Percentiles rank a stretch among this genome's conserved stretches.
Evolutionary conservation across 2,329 filamentous ascomycete genomes (phyloP).

Genomic region (Colletotrichum sp.): DNA sequence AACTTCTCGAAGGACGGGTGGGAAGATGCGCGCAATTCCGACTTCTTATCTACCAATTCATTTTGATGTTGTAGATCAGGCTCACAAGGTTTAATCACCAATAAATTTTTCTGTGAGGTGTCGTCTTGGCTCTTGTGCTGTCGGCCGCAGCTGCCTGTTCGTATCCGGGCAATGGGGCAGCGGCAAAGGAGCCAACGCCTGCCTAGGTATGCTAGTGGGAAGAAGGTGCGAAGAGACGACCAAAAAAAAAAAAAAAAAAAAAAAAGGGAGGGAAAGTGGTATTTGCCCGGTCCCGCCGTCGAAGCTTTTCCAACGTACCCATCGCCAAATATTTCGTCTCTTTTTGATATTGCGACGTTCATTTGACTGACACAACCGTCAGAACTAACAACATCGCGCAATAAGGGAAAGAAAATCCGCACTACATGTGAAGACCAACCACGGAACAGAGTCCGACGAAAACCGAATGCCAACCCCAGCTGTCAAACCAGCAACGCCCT

Average conservation of each 20-base stretch:
- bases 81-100: not conserved
- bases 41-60: not conserved
- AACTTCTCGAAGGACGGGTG: not conserved
- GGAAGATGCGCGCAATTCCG: not conserved
- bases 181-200: not conserved
- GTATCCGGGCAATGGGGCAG: slow-evolving; percentile 3
- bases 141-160: not conserved
- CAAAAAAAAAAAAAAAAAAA: not conserved
- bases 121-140: not conserved
- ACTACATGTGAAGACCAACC: not conserved
- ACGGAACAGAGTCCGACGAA: not conserved
- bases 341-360: not conserved
- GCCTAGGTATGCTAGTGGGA: not conserved
- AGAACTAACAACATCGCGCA: not conserved
- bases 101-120: not conserved
- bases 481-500: not conserved
- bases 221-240: not conserved
- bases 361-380: not conserved
- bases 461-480: not conserved
- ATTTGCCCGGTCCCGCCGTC: not conserved
- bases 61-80: not conserved
- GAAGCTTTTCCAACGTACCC: not conserved
- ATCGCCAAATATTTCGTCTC: not conserved
- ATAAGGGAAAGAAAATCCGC: not conserved
- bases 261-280: not conserved